Conservation (phyloP, 2,329 filamentous ascomycete genomes). For the Ophiostoma novo-ulmi region DNA sequence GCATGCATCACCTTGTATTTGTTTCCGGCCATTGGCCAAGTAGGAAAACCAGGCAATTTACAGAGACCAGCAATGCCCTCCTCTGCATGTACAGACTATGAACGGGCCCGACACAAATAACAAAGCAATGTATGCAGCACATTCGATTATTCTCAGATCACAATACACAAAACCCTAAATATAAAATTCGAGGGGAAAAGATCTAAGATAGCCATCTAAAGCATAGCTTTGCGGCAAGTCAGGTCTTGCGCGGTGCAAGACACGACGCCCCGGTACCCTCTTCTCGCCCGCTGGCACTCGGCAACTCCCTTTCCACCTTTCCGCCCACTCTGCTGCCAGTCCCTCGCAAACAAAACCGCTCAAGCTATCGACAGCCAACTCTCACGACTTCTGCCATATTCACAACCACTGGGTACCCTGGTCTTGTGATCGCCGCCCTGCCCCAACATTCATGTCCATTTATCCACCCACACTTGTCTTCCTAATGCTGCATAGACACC, state of each 20-base stretch:
- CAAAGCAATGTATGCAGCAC: neutral
- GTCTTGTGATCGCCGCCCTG: slow-evolving; percentile 16
- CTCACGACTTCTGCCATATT: neutral
- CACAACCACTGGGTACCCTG: slow-evolving; percentile 4
- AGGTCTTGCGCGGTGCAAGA: neutral
- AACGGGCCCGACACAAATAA: neutral
- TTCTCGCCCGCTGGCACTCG: neutral
- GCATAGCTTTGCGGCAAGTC: neutral
- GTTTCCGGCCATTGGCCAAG: neutral
- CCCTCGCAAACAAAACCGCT: neutral
- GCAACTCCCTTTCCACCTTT: neutral
- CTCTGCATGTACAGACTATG: neutral
- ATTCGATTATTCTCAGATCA: neutral
- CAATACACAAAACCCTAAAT: neutral
- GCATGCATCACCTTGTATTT: neutral
- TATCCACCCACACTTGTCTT: slow-evolving; percentile 21
- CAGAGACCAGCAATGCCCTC: neutral
- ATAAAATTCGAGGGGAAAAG: neutral
- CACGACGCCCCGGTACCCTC: neutral
- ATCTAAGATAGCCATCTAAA: neutral
- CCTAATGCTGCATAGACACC: slow-evolving; percentile 13
- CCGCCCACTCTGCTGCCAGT: neutral
- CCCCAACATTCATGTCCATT: slow-evolving; percentile 22
- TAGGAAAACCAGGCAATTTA: neutral
- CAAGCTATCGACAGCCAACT: neutral